Conservation (phyloP, 2,329 filamentous ascomycete species). For the Fusarium sp. region DNA sequence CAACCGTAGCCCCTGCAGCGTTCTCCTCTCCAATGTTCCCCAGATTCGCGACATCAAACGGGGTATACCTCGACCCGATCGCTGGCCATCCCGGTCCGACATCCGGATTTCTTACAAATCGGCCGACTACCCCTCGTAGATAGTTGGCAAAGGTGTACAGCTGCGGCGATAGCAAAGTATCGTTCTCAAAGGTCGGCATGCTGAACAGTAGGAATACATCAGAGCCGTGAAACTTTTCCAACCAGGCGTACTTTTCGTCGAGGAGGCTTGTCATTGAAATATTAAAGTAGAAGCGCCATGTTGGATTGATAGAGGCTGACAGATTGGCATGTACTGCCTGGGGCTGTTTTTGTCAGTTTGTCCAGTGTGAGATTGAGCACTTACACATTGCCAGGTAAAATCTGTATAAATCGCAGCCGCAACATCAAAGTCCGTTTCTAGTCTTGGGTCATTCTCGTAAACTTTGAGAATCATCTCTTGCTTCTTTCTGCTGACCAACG, state of each 20-base stretch:
- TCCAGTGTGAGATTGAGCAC: slow-evolving; percentile 8
- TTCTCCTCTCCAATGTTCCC: slow-evolving; percentile 37
- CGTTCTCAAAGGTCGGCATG: slow-evolving; percentile 34
- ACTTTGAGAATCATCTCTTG: slow-evolving; percentile 30
- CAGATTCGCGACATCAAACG: slow-evolving; percentile 43
- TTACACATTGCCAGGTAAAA: slow-evolving; percentile 49
- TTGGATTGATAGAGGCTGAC: slow-evolving; percentile 40
- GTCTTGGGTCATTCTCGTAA: slow-evolving; percentile 30
- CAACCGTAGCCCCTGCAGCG: slow-evolving; percentile 25
- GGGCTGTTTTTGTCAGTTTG: slow-evolving; percentile 39
- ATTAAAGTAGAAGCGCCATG: slow-evolving; percentile 51
- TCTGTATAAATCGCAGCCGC: slow-evolving; percentile 50
- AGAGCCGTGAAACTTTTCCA: slow-evolving; percentile 49
- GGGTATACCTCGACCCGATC: slow-evolving; percentile 42
- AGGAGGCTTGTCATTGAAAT: slow-evolving; percentile 43
- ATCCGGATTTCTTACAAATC: slow-evolving; percentile 46
- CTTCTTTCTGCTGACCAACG: slow-evolving; percentile 26
- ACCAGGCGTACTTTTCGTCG: slow-evolving; percentile 38
- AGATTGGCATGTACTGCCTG: slow-evolving; percentile 45
- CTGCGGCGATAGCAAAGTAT: slow-evolving; percentile 32
- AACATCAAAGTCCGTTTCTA: slow-evolving; percentile 47
- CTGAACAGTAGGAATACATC: slow-evolving; percentile 48
- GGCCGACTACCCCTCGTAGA: slow-evolving; percentile 44
- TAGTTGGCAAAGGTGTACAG: slow-evolving; percentile 47
- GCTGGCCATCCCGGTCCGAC: slow-evolving; percentile 48